These are phyloP conservation scores for Jatropha multifida DNA, from an alignment of 441 rosid genomes.

Conservation along the genomic window DNA sequence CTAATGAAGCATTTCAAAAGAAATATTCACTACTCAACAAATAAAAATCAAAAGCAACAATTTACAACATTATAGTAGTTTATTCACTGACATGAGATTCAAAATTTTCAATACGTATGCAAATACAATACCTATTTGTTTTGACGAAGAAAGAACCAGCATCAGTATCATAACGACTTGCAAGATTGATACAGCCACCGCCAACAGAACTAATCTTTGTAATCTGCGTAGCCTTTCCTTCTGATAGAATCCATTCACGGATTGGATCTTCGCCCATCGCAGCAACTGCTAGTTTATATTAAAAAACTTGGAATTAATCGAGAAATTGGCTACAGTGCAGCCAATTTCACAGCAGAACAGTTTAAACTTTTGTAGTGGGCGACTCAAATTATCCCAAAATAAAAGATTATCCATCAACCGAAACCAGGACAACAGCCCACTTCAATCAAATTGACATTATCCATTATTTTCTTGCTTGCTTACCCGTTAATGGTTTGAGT, in stretches of 20 bases:
- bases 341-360: too few relatives aligned
- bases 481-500: conserved; percentile 48
- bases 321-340: too few relatives aligned
- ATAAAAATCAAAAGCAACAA: conserved; percentile 4
- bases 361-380: too few relatives aligned
- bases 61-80: too few relatives aligned
- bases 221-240: conserved; percentile 78
- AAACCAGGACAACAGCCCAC: not conserved
- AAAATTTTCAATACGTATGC: too few relatives aligned
- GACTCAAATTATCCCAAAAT: too few relatives aligned
- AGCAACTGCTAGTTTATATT: conserved; percentile 41
- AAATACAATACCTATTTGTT: conserved; percentile 59
- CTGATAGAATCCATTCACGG: conserved; percentile 76
- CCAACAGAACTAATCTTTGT: conserved; percentile 69
- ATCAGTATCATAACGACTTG: conserved; percentile 77
- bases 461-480: conserved; percentile 9
- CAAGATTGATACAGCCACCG: conserved; percentile 90
- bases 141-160: conserved; percentile 80
- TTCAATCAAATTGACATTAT: not conserved
- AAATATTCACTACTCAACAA: not conserved
- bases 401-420: not conserved
- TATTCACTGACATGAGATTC: too few relatives aligned
- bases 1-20: conserved; percentile 35
- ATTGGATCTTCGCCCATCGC: conserved; percentile 79
- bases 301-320: not conserved